Evolutionary conservation across 208 protist species (phyloP), one percentile per base, ranked within the genome.

Genomic region (Acanthamoeba lugdunensis): DNA sequence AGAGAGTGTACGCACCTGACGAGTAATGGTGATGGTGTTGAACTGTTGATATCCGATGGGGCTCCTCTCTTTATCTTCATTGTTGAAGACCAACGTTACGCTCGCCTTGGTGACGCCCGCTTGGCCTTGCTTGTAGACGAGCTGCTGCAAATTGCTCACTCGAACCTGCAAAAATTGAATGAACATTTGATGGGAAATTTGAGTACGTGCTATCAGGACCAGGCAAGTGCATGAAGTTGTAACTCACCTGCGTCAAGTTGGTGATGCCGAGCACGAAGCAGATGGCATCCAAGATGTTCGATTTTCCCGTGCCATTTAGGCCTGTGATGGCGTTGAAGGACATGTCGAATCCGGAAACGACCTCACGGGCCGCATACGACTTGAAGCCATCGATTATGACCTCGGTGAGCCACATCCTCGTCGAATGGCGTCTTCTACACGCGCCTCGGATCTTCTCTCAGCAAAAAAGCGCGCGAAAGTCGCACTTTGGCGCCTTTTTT

Each of bases 361-460:
- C 98, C 16, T 98, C 99, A 85, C 98, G 97, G 82, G 98, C 97
- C 28, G 98, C 98, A 96, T 99, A 99, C 33, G 98, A 99, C 97
- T 99, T 99, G 97, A 99, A 99, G 30, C 99, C 99, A 95, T 99
- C 99, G 63, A 99, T 96, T 25, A 99, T 98, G 71, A 99, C 98
- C 94, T 99, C 98, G 94, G 99, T 98, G 54, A 99, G 98, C 94
- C 98, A 98, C 99, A 99, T 99, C 25, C 1, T 79, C 37, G 37
- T 13, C 41, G n/a, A 61, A 61, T 13, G 54, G 54, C 16, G 16
- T 23, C 54, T 7, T 61, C 54, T 23, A 13, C 54, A 7, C 54
- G 5, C n/a, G 4, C 41, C 41, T 45, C 41, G 41, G 4, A 5
- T 61, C 65, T 71, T 25, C 8, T 71, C n/a, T 1, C 4, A 6